Evolutionary conservation across 371 early-diverging fungal genomes (phyloP).

Genomic region (Globomyces sp.): DNA sequence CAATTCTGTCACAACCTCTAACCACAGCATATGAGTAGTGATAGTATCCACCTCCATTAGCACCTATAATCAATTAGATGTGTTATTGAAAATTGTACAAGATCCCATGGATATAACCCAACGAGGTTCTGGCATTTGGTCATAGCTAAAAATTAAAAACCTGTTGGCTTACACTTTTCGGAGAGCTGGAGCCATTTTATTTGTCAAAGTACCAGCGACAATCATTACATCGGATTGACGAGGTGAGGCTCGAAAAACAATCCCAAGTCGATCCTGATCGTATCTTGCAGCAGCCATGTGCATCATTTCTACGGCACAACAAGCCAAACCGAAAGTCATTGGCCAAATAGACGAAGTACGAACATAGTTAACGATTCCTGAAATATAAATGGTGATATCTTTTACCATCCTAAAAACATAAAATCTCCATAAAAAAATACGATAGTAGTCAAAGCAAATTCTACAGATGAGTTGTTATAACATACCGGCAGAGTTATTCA

Average conservation of each 20-base stretch:
- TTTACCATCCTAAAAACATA: too few relatives aligned
- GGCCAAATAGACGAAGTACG: constrained; percentile 93
- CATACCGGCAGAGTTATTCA: constrained; percentile 47
- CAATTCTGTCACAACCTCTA: constrained; percentile 91
- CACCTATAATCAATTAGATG: constrained; percentile 36
- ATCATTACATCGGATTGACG: constrained; percentile 99
- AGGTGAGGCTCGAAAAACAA: constrained; percentile 97
- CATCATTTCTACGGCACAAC: constrained; percentile 92
- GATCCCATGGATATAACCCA: constrained; percentile 99
- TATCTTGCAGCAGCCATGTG: constrained; percentile 97
- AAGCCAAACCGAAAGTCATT: constrained; percentile 96
- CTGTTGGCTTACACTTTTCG: constrained; percentile 81
- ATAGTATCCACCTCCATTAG: constrained; percentile 98
- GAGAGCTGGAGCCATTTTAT: constrained; percentile 98
- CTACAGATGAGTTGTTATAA: constrained; percentile 16
- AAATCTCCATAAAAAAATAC: constrained; percentile 43
- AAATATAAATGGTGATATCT: too few relatives aligned
- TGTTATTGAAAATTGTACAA: constrained; percentile 47
- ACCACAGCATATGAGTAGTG: constrained; percentile 97
- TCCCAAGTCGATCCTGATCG: constrained; percentile 93
- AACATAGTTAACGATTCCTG: constrained; percentile 87
- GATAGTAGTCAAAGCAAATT: constrained; percentile 43
- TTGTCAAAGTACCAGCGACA: constrained; percentile 94
- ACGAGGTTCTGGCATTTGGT: constrained; percentile 93
- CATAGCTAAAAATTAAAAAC: constrained; percentile 25